Conservation (phyloP, 2,329 filamentous ascomycete genomes). For the Neofusicoccum kwambonambiense region DNA sequence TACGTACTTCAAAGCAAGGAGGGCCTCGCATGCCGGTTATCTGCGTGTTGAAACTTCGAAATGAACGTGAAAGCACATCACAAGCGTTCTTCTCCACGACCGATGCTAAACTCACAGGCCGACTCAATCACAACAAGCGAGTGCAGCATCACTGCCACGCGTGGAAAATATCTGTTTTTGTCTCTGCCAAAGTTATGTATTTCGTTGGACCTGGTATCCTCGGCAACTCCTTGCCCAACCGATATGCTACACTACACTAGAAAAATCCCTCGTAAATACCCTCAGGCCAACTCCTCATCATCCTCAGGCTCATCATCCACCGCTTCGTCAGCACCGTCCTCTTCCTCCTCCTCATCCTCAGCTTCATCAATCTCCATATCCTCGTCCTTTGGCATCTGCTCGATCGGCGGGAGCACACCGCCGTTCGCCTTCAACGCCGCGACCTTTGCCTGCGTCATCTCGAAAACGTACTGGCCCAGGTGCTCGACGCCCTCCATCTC, state of each 20-base stretch:
- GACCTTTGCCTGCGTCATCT: constrained; percentile 81
- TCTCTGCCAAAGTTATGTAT: too few species aligned
- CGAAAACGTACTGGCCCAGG: constrained; percentile 90
- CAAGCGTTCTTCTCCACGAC: too few species aligned
- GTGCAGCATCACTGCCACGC: neutral
- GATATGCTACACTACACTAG: too few species aligned
- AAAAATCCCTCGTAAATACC: too few species aligned
- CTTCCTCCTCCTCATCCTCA: constrained; percentile 29
- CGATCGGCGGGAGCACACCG: constrained; percentile 30
- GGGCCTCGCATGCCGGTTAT: too few species aligned
- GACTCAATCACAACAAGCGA: neutral
- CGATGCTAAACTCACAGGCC: too few species aligned
- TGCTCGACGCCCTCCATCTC: constrained; percentile 92
- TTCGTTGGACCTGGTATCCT: too few species aligned
- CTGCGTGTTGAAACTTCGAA: too few species aligned
- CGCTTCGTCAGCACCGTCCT: constrained; percentile 55
- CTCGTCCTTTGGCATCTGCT: constrained; percentile 31
- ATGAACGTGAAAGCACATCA: too few species aligned
- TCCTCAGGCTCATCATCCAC: constrained; percentile 54
- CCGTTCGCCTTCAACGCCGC: constrained; percentile 53
- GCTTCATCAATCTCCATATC: constrained; percentile 34
- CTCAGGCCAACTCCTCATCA: neutral
- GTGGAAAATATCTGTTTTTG: too few species aligned
- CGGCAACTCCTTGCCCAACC: too few species aligned
- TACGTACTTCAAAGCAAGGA: too few species aligned